phyloP scores from a whole-genome alignment of 495 filamentous ascomycete genomes.

The Neurospora terricola region DNA sequence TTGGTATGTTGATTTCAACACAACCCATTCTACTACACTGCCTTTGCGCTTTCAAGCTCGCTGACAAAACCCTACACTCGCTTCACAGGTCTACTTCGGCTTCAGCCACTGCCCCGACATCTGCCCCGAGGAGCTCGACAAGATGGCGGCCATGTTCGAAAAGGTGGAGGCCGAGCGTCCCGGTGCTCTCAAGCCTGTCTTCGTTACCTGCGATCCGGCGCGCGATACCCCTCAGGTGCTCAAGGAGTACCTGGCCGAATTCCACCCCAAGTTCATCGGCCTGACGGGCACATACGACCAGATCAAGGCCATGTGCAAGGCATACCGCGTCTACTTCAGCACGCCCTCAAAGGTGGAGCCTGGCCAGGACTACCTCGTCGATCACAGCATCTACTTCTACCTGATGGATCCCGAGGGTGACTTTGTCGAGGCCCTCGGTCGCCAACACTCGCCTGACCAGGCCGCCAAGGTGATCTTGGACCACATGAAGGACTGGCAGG shows the following conservation, averaged over 20 bases:
- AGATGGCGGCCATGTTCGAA: constrained; percentile 92
- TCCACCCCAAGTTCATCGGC: constrained; percentile 79
- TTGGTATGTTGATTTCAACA: constrained; percentile 36
- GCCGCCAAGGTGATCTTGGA: constrained; percentile 75
- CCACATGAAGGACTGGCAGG: constrained; percentile 87
- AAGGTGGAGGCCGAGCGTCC: constrained; percentile 48
- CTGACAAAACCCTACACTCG: neutral
- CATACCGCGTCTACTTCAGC: constrained; percentile 93
- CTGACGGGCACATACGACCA: constrained; percentile 89
- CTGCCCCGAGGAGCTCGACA: constrained; percentile 97
- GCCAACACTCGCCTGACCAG: constrained; percentile 82
- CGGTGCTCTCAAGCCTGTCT: constrained; percentile 51
- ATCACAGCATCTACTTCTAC: constrained; percentile 99
- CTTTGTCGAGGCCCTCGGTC: constrained; percentile 92
- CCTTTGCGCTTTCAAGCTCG: neutral
- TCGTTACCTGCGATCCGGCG: constrained; percentile 91
- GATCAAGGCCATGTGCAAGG: constrained; percentile 84
- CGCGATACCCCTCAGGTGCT: constrained; percentile 80
- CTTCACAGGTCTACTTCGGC: constrained; percentile 74
- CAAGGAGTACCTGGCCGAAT: constrained; percentile 78
- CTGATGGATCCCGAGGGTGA: constrained; percentile 98
- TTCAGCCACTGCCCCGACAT: constrained; percentile 99
- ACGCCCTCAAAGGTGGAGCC: constrained; percentile 80
- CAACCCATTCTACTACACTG: neutral
- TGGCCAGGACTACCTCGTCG: constrained; percentile 93